These are phyloP conservation scores for Podaxis sp. DNA, from an alignment of 768 basidiomycete species.

Conservation along the genomic window DNA sequence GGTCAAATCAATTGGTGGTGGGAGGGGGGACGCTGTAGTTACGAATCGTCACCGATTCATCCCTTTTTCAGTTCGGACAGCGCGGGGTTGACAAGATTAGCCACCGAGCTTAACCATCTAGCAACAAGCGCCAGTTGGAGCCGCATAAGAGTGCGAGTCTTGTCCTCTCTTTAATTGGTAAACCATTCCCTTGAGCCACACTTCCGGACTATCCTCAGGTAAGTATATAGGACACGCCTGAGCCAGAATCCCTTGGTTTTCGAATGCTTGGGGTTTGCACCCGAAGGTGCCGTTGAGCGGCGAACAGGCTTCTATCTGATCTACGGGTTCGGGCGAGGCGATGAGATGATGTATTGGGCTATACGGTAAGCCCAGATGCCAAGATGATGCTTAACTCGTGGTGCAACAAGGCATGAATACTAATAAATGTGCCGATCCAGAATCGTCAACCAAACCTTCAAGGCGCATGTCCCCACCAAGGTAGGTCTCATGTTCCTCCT, in stretches of 20 bases:
- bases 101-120: neutral
- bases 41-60: neutral
- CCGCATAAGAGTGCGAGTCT: neutral
- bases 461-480: neutral
- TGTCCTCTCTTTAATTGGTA: neutral
- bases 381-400: neutral
- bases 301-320: neutral
- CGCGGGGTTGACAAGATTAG: conserved; percentile 2
- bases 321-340: neutral
- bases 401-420: neutral
- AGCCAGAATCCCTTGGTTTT: neutral
- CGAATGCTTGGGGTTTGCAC: neutral
- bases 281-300: neutral
- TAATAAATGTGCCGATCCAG: neutral
- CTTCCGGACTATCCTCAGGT: neutral
- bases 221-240: neutral
- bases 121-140: neutral
- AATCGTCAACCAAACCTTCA: neutral
- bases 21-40: neutral
- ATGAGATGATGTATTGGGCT: neutral
- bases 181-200: neutral
- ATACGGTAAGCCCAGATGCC: neutral
- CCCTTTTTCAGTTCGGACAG: neutral
- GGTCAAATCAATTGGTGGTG: neutral
- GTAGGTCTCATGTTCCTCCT: neutral